Evolutionary conservation across 2,329 filamentous ascomycete species (phyloP).

Genomic region (Sordariomycetes sp.): DNA sequence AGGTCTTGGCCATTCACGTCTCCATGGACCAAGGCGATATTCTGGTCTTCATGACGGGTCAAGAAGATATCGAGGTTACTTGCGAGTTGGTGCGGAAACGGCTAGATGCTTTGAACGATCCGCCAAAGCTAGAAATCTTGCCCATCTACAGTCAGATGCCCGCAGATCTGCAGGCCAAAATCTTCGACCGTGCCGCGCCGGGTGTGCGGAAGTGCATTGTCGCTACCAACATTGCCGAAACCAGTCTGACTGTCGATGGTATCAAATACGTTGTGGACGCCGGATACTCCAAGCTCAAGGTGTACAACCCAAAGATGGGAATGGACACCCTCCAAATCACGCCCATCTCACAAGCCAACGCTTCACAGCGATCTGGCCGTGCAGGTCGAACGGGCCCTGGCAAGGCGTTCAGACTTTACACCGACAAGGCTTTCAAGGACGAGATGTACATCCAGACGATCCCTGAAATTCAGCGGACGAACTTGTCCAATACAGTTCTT

Average conservation of each 20-base stretch:
- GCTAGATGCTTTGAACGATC: conserved; percentile 82
- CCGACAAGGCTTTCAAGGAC: conserved; percentile 89
- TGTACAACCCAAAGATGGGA: conserved; percentile 97
- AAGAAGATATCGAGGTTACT: conserved; percentile 96
- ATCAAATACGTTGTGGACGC: conserved; percentile 99
- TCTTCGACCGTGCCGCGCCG: conserved; percentile 84
- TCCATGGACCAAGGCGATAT: conserved; percentile 92
- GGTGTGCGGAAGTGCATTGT: conserved; percentile 96
- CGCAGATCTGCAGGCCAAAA: conserved; percentile 92
- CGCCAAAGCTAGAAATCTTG: conserved; percentile 85
- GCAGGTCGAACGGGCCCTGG: conserved; percentile 92
- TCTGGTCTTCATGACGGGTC: conserved; percentile 97
- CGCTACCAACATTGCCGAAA: conserved; percentile 97
- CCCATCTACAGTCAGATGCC: conserved; percentile 99
- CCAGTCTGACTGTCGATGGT: conserved; percentile 92
- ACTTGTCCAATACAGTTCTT: conserved; percentile 88
- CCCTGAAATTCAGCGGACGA: conserved; percentile 94
- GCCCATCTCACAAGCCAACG: conserved; percentile 93
- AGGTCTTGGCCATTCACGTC: conserved; percentile 91
- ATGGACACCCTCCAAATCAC: conserved; percentile 99
- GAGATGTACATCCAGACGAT: conserved; percentile 96
- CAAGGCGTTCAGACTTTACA: conserved; percentile 90
- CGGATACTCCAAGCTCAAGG: conserved; percentile 94
- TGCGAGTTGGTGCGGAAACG: conserved; percentile 88
- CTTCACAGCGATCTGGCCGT: conserved; percentile 84